phyloP scores from a whole-genome alignment of 805 yeast species.

The Starmerella powellii region DNA sequence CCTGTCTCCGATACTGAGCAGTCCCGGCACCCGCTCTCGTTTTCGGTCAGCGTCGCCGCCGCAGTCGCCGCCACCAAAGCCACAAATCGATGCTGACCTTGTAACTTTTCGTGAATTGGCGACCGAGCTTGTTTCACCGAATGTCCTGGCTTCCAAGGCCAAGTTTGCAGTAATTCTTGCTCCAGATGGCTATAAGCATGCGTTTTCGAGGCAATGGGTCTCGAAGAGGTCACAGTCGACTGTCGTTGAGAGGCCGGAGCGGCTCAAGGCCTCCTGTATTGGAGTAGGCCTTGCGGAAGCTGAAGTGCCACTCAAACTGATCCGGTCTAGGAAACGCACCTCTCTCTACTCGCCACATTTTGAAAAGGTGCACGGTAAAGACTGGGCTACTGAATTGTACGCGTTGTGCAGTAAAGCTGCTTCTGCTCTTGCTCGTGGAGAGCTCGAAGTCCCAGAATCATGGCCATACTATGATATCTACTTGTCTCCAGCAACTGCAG shows the following conservation, averaged over 20 bases:
- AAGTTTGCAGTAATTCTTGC: constrained; percentile 39
- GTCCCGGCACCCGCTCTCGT: too few relatives aligned
- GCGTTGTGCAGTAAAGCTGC: constrained; percentile 50
- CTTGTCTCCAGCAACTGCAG: constrained; percentile 49
- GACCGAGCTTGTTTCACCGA: neutral
- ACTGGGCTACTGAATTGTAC: constrained; percentile 53
- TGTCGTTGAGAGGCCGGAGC: constrained; percentile 73
- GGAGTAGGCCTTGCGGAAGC: constrained; percentile 69
- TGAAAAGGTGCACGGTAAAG: constrained; percentile 54
- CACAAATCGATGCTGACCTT: neutral
- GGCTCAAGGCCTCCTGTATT: constrained; percentile 61
- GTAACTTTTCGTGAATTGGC: constrained; percentile 2
- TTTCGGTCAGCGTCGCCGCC: too few relatives aligned
- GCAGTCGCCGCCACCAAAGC: too few relatives aligned
- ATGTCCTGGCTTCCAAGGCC: neutral
- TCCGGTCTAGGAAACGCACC: constrained; percentile 35
- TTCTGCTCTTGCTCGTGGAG: constrained; percentile 38
- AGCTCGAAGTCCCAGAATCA: constrained; percentile 62
- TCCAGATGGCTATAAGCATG: constrained; percentile 59
- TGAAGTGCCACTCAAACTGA: constrained; percentile 38
- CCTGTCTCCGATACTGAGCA: neutral
- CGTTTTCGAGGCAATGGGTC: constrained; percentile 67
- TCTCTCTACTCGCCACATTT: constrained; percentile 49
- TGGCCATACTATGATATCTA: constrained; percentile 83
- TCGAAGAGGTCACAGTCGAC: constrained; percentile 51